Evolutionary conservation across 208 protist species (phyloP).

Genomic region (Acanthamoeba divionensis): DNA sequence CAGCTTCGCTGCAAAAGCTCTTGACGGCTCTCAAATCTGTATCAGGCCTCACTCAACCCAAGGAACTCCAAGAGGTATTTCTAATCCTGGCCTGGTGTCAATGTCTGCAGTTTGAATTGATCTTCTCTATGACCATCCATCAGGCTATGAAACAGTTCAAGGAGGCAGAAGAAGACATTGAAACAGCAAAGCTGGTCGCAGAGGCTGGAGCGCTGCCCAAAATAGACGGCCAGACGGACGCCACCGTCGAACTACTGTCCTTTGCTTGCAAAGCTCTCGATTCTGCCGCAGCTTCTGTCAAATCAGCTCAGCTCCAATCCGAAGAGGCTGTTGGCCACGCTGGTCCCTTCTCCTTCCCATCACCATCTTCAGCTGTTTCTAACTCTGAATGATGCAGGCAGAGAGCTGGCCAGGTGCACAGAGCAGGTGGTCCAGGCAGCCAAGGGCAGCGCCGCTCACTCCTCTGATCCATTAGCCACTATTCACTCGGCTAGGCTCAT

Average conservation of each 20-base stretch:
- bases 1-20: slow-evolving; percentile 22
- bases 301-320: not conserved
- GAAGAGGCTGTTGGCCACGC: not conserved
- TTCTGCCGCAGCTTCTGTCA: not conserved
- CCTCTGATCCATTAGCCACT: too few relatives aligned
- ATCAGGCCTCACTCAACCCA: not conserved
- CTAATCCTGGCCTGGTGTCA: too few relatives aligned
- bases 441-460: not conserved
- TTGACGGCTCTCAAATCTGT: not conserved
- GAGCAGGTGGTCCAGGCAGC: not conserved
- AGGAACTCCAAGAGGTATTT: too few relatives aligned
- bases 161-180: not conserved
- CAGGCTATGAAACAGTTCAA: too few relatives aligned
- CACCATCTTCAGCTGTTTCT: too few relatives aligned
- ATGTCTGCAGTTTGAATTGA: too few relatives aligned
- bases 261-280: not conserved
- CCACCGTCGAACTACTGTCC: not conserved
- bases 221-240: not conserved
- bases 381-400: not conserved
- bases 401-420: not conserved
- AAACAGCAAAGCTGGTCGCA: not conserved
- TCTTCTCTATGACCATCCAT: too few relatives aligned
- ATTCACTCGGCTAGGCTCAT: too few relatives aligned
- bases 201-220: slow-evolving; percentile 10
- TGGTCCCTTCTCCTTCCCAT: too few relatives aligned